Conservation (phyloP, 129 eudicot species). For the Daucus carota region DNA sequence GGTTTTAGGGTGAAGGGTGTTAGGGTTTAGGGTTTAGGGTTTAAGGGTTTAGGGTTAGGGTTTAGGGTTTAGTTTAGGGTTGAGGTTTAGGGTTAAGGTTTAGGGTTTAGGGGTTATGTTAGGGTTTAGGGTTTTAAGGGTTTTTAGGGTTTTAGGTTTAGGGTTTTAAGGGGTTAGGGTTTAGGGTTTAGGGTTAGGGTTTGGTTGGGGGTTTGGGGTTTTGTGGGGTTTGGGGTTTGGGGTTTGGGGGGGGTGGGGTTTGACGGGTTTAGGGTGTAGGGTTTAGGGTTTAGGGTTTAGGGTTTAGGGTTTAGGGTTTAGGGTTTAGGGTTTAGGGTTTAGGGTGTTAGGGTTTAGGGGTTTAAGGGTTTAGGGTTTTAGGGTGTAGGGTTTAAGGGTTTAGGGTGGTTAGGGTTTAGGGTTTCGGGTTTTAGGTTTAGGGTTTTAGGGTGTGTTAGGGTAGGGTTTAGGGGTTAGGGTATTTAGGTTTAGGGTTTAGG, state of each 20-base stretch:
- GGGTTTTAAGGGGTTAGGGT: slow-evolving; percentile 10
- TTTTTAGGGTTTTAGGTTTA: neutral
- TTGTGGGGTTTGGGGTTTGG: slow-evolving; percentile 1
- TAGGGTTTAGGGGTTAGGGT: too few relatives aligned
- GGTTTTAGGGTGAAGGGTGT: slow-evolving; percentile 9
- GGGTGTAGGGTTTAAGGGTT: too few relatives aligned
- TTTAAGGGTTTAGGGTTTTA: too few relatives aligned
- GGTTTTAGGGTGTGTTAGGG: too few relatives aligned
- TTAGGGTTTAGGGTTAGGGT: slow-evolving; percentile 16
- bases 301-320: neutral
- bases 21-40: slow-evolving; percentile 9
- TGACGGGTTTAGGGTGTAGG: slow-evolving; percentile 11
- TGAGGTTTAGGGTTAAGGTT: slow-evolving; percentile 12
- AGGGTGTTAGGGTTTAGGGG: too few relatives aligned
- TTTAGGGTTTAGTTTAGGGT: slow-evolving; percentile 1
- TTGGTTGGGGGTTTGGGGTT: neutral
- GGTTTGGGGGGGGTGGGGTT: too few relatives aligned
- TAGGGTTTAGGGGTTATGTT: slow-evolving; percentile 5
- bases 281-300: neutral
- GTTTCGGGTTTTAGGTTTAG: too few relatives aligned
- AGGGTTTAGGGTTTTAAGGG: too few relatives aligned
- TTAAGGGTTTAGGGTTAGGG: slow-evolving; percentile 2
- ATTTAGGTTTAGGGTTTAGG: too few relatives aligned
- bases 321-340: too few relatives aligned
- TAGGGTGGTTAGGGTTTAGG: too few relatives aligned